Percentiles rank a stretch among this genome's conserved stretches.
Conservation (phyloP, 495 filamentous ascomycete species). For the Jackrogersella minutella region DNA sequence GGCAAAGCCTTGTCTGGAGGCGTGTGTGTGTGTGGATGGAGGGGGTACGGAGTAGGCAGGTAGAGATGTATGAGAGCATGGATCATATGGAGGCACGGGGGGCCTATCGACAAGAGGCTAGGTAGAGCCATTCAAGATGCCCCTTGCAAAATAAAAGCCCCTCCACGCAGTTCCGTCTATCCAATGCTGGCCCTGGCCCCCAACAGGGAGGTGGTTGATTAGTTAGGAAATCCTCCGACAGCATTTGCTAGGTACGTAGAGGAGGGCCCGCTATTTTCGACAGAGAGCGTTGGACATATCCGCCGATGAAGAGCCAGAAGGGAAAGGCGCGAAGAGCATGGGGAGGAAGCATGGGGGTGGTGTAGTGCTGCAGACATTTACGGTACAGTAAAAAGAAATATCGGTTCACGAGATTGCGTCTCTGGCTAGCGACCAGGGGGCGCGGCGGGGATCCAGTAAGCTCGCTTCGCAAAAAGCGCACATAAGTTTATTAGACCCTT, state of each 20-base stretch:
- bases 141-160: conserved; percentile 42
- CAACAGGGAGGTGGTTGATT: conserved; percentile 52
- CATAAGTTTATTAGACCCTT: conserved; percentile 42
- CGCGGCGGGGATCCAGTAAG: conserved; percentile 51
- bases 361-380: conserved; percentile 24
- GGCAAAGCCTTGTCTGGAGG: conserved; percentile 40
- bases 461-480: conserved; percentile 57
- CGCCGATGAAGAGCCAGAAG: conserved; percentile 51
- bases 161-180: conserved; percentile 40
- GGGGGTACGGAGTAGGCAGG: conserved; percentile 48
- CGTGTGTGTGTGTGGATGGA: conserved; percentile 26
- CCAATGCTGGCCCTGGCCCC: conserved; percentile 45
- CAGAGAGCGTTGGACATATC: conserved; percentile 58
- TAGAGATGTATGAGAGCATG: conserved; percentile 44
- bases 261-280: conserved; percentile 55
- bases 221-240: conserved; percentile 58
- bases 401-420: conserved; percentile 51
- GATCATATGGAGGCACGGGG: conserved; percentile 49
- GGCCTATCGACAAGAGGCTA: conserved; percentile 44
- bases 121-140: conserved; percentile 34
- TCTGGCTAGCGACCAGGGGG: conserved; percentile 39
- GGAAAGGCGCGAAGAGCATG: conserved; percentile 45
- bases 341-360: conserved; percentile 5
- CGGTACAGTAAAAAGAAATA: conserved; percentile 45
- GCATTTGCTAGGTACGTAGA: conserved; percentile 41